Base-by-base conservation (phyloP, 345 rosid genomes). In the Stellera chamaejasme region DNA sequence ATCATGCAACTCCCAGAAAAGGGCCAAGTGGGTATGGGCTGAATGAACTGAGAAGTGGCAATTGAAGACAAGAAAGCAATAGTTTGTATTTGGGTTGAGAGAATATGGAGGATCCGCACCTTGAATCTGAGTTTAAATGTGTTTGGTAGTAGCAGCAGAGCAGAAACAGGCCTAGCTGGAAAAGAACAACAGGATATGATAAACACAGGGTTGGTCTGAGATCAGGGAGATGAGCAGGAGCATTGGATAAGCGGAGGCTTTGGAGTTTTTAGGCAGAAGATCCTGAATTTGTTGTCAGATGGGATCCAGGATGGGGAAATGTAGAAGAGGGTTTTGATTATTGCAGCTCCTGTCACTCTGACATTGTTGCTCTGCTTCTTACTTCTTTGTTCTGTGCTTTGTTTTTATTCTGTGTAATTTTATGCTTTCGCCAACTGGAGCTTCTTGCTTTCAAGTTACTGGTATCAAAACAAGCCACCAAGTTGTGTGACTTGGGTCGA, bases 21-120 rank as follows among this genome's bases (percentile, higher is more conserved):
- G 62, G 63, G 70, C 72, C 75, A 79, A 77, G 70, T 63, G 80
- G 61, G 82, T 63, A 84, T 90, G 97, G 95, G 90, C 77, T 52
- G 60, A 68, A 61, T 42, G 60, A 75, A 79, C 76, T 68, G 66
- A 66, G 52, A 70, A 62, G 66, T 56, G 55, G 65, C 45, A 59
- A 42, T 61, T 61, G 36, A 63, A 71, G 85, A 79, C 87, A 77
- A 82, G 80, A 72, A 66, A 61, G 65, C 67, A 76, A 66, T 59
- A 61, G 76, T 61, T 65, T 72, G 79, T 52, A 79, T 42, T 50
- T 50, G 60, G 69, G 80, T 75, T 70, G 77, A 79, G 82, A 82
- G 80, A 79, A 72, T 66, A 65, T 63, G 76, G 69, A 51, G 60
- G 67, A 60, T 46, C 45, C 66, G 81, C 78, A 72, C 82, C 76